These are phyloP conservation scores for Cydonia oblonga DNA, from an alignment of 331 rosid species.

Conservation along the genomic window DNA sequence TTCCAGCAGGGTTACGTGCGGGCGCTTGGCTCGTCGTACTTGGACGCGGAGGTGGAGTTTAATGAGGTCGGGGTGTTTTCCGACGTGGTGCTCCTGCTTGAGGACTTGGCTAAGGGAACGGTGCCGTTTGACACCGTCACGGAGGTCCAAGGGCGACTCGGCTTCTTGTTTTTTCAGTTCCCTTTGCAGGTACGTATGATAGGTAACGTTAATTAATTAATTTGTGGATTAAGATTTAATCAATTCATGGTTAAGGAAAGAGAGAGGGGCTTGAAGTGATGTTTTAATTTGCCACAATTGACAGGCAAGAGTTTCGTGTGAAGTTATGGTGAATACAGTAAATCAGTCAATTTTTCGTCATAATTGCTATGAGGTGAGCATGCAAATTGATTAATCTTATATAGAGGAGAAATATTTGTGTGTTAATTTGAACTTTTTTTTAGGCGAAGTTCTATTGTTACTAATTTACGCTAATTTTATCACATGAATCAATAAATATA, in stretches of 20 bases:
- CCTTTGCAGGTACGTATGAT: slow-evolving; percentile 39
- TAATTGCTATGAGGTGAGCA: slow-evolving; percentile 30
- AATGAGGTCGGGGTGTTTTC: slow-evolving; percentile 38
- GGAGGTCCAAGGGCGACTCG: slow-evolving; percentile 34
- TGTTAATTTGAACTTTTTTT: too few species aligned
- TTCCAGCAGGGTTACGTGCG: slow-evolving; percentile 45
- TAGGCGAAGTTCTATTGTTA: too few species aligned
- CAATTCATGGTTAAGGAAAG: neutral
- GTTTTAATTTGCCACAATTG: neutral
- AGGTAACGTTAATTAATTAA: neutral
- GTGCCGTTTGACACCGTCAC: slow-evolving; percentile 51
- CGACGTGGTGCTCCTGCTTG: slow-evolving; percentile 48
- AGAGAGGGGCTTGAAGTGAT: neutral
- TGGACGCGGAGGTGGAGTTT: slow-evolving; percentile 59
- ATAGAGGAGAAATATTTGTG: too few species aligned
- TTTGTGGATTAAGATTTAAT: neutral
- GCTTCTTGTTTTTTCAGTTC: slow-evolving; percentile 33
- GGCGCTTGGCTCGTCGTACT: slow-evolving; percentile 52
- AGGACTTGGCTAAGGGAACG: slow-evolving; percentile 54
- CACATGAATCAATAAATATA: too few species aligned
- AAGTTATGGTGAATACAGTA: slow-evolving; percentile 34
- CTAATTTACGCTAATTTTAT: too few species aligned
- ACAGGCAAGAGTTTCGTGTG: slow-evolving; percentile 55
- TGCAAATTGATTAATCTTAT: too few species aligned
- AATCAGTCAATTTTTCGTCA: slow-evolving; percentile 48